A percentile compares a stretch with the other conserved stretches of the same genome.
These are phyloP conservation scores for Usnea hakonensis DNA, from an alignment of 495 filamentous ascomycete genomes.

Conservation along the genomic window DNA sequence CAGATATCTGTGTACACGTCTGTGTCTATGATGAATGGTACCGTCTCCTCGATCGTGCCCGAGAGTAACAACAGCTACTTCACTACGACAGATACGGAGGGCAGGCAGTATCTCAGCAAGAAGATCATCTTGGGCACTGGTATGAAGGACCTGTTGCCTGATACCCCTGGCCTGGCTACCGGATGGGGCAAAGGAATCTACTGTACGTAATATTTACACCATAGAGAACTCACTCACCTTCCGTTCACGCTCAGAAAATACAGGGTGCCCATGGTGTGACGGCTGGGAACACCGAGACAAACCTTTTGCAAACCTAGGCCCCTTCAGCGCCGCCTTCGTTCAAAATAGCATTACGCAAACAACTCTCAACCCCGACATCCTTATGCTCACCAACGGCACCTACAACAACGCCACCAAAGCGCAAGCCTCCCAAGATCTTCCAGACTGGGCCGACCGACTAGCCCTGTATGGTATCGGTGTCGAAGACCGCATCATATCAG, in stretches of 20 bases:
- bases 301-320: slow-evolving; percentile 44
- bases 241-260: neutral
- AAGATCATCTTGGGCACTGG: slow-evolving; percentile 51
- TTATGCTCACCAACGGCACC: slow-evolving; percentile 49
- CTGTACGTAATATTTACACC: slow-evolving; percentile 23
- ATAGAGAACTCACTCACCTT: neutral
- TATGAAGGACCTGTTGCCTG: slow-evolving; percentile 45
- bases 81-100: slow-evolving; percentile 32
- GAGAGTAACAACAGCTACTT: slow-evolving; percentile 36
- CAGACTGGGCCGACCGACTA: slow-evolving; percentile 41
- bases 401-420: slow-evolving; percentile 36
- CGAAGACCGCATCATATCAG: slow-evolving; percentile 46
- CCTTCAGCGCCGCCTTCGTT: slow-evolving; percentile 35
- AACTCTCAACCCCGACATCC: slow-evolving; percentile 38
- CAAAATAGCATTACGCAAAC: slow-evolving; percentile 38
- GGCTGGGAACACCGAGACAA: slow-evolving; percentile 52
- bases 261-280: slow-evolving; percentile 56
- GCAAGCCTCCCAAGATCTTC: slow-evolving; percentile 32
- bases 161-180: slow-evolving; percentile 42
- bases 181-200: slow-evolving; percentile 52
- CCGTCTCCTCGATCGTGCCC: slow-evolving; percentile 39
- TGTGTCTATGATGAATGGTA: slow-evolving; percentile 43
- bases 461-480: slow-evolving; percentile 40
- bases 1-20: slow-evolving; percentile 44
- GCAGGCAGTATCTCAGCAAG: slow-evolving; percentile 36